Evolutionary conservation across 2,329 filamentous ascomycete species (phyloP).

Genomic region (Fusarium ramigenum): DNA sequence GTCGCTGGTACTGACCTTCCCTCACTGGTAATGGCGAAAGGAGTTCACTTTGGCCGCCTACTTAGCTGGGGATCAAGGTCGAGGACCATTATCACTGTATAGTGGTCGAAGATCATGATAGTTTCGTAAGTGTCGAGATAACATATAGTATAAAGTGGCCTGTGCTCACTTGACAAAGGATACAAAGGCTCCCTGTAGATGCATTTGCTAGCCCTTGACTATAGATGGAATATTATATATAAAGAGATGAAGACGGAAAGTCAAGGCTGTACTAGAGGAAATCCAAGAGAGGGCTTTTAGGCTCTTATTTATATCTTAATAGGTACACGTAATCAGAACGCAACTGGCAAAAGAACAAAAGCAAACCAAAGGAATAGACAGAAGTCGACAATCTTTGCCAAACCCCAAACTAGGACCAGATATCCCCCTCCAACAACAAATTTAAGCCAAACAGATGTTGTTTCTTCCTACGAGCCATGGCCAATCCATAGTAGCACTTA

Average conservation of each 20-base stretch:
- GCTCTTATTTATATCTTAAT: not conserved
- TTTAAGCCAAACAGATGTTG: fast-evolving
- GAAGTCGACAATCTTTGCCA: not conserved
- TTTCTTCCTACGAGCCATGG: fast-evolving
- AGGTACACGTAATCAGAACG: not conserved
- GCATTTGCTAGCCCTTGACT: fast-evolving
- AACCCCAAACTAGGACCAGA: no score
- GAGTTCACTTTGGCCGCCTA: not conserved
- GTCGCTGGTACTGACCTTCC: not conserved
- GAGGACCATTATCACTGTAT: not conserved
- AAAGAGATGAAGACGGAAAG: no score
- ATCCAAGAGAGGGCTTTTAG: not conserved
- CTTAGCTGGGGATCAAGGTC: not conserved
- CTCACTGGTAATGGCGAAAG: no score
- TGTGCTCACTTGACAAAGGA: no score
- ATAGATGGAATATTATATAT: not conserved
- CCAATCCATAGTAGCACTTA: fast-evolving
- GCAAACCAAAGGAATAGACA: not conserved
- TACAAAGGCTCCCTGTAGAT: not conserved
- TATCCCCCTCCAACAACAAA: not conserved
- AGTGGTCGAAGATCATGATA: not conserved
- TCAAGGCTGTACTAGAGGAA: not conserved
- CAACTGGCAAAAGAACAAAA: not conserved
- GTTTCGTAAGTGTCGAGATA: fast-evolving
- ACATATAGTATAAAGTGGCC: not conserved